These are phyloP conservation scores for Aspergillus kassunensis DNA, from an alignment of 495 filamentous ascomycete species.

Conservation along the genomic window DNA sequence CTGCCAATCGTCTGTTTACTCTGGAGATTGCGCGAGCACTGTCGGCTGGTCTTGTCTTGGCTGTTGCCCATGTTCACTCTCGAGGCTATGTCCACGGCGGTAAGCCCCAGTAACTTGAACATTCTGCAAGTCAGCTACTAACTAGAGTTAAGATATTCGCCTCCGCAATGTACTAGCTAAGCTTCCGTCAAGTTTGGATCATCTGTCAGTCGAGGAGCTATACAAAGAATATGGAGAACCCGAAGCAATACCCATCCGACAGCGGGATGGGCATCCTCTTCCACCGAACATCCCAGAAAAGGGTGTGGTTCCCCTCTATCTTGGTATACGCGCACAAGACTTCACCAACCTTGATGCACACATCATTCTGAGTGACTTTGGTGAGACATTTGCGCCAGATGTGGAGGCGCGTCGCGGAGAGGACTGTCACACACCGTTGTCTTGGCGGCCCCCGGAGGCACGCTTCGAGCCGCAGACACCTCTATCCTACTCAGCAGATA, in stretches of 20 bases:
- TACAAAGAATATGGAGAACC: conserved; percentile 30
- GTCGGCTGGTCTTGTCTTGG: conserved; percentile 18
- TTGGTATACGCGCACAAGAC: conserved; percentile 28
- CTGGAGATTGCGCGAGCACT: conserved; percentile 30
- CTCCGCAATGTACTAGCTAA: conserved; percentile 35
- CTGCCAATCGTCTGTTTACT: conserved; percentile 25
- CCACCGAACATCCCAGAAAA: not conserved
- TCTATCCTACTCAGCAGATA: conserved; percentile 29
- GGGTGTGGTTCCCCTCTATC: not conserved
- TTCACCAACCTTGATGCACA: conserved; percentile 25
- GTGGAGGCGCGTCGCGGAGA: conserved; percentile 20
- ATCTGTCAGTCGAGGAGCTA: conserved; percentile 26
- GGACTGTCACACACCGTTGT: conserved; percentile 30
- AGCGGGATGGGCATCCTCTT: conserved; percentile 14
- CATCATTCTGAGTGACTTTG: conserved; percentile 31
- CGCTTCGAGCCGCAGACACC: conserved; percentile 24
- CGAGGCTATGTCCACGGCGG: conserved; percentile 34
- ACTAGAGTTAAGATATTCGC: conserved; percentile 30
- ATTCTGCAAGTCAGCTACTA: conserved; percentile 7
- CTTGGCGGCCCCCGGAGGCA: conserved; percentile 31
- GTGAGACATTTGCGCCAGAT: conserved; percentile 29
- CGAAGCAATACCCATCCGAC: conserved; percentile 6
- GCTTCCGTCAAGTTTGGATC: conserved; percentile 27
- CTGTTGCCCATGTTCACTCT: conserved; percentile 33
- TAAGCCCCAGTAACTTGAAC: too few species aligned